Evolutionary conservation across 352 stramenopile species (phyloP).

Genomic region (Phytophthora ohioensis): DNA sequence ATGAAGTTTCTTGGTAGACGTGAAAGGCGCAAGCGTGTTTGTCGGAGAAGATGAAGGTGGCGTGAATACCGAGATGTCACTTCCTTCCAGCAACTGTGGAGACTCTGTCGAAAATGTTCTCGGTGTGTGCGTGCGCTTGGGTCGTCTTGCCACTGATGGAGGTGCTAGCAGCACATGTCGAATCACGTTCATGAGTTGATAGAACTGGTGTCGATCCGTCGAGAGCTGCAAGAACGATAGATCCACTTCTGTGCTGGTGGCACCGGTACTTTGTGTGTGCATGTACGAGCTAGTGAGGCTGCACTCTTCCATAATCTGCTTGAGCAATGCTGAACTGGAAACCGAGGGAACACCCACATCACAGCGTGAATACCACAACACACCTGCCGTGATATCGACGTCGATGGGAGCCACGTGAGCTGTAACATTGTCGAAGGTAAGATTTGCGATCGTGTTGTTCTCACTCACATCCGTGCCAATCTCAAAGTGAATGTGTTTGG

Average conservation of each 20-base stretch:
- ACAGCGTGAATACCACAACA: slow-evolving; percentile 76
- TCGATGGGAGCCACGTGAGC: slow-evolving; percentile 78
- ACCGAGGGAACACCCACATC: slow-evolving; percentile 12
- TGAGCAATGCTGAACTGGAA: slow-evolving; percentile 48
- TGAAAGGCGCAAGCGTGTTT: slow-evolving; percentile 5
- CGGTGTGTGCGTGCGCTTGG: slow-evolving; percentile 35
- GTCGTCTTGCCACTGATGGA: slow-evolving; percentile 49
- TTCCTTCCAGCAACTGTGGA: slow-evolving; percentile 30
- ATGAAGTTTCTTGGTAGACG: slow-evolving; percentile 66
- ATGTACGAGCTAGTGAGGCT: slow-evolving; percentile 69
- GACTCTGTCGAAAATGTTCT: slow-evolving; percentile 20
- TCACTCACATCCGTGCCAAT: slow-evolving; percentile 58
- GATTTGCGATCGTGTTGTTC: slow-evolving; percentile 60
- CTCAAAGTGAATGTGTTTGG: slow-evolving; percentile 82
- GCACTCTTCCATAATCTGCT: slow-evolving; percentile 85
- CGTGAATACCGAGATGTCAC: slow-evolving; percentile 41
- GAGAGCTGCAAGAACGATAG: slow-evolving; percentile 79
- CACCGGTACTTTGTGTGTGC: slow-evolving; percentile 48
- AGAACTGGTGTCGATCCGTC: slow-evolving; percentile 84
- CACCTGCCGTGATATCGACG: slow-evolving; percentile 74
- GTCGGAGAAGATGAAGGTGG: slow-evolving; percentile 25
- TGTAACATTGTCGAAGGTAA: slow-evolving; percentile 76
- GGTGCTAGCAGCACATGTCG: slow-evolving; percentile 79
- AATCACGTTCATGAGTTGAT: slow-evolving; percentile 82
- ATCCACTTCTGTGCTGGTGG: slow-evolving; percentile 65